A percentile compares a stretch with the other conserved stretches of the same genome.
Evolutionary conservation across 768 basidiomycete species (phyloP).

Genomic region (Mycena chlorophos): DNA sequence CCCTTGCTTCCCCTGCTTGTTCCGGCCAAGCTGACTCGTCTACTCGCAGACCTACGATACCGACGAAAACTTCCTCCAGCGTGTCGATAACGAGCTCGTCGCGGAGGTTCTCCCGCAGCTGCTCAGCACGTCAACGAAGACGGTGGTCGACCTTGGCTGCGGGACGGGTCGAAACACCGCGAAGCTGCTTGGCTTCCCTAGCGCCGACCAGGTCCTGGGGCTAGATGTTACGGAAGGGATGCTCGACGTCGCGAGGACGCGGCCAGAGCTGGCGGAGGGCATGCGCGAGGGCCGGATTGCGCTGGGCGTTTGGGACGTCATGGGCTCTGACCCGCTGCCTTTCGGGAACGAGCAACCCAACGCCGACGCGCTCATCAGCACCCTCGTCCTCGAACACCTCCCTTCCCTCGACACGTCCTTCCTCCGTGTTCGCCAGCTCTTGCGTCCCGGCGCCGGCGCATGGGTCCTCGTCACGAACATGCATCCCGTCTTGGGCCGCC

Average conservation of each 20-base stretch:
- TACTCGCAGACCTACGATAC: conserved; percentile 6
- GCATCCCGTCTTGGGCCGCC: conserved; percentile 9
- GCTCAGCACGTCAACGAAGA: neutral
- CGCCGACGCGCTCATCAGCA: conserved; percentile 14
- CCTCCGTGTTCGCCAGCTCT: neutral
- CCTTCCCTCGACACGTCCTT: conserved; percentile 12
- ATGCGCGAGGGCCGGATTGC: conserved; percentile 1
- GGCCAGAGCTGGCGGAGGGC: neutral
- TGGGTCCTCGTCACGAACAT: conserved; percentile 18
- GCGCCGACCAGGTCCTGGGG: conserved; percentile 1
- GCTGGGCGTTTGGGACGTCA: conserved; percentile 6
- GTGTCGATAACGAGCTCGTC: neutral
- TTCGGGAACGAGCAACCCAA: neutral
- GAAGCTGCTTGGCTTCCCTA: conserved; percentile 8
- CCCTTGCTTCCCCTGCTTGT: neutral
- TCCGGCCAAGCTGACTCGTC: neutral
- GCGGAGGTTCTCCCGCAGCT: neutral
- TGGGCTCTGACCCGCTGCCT: neutral
- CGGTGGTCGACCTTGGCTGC: conserved; percentile 14
- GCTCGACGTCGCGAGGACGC: conserved; percentile 1
- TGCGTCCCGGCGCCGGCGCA: conserved; percentile 3
- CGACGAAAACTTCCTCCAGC: conserved; percentile 2
- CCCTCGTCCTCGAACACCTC: conserved; percentile 16
- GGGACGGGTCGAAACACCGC: conserved; percentile 15
- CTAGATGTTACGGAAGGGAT: conserved; percentile 13